Evolutionary conservation across 345 rosid species (phyloP).

Genomic region (Erodium maritimum): DNA sequence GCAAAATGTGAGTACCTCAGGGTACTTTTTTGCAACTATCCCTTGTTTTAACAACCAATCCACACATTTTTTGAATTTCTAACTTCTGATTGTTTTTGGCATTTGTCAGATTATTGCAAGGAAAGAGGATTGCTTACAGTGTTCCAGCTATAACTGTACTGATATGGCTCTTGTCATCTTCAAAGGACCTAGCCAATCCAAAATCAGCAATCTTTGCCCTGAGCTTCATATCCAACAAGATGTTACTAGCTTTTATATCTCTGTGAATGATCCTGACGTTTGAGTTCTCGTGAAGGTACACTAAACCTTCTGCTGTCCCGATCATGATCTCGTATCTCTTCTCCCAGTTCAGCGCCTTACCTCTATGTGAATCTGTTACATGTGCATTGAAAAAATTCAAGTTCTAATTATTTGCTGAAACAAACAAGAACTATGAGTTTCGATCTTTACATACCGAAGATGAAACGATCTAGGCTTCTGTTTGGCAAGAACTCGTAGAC

Average conservation of each 20-base stretch:
- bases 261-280: slow-evolving; percentile 66
- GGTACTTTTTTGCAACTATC: no score
- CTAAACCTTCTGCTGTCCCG: slow-evolving; percentile 84
- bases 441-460: slow-evolving; percentile 40
- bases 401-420: background rate
- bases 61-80: no score
- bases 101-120: background rate
- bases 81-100: background rate
- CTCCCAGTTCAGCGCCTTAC: slow-evolving; percentile 57
- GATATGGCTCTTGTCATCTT: slow-evolving; percentile 85
- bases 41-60: no score
- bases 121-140: slow-evolving; percentile 34
- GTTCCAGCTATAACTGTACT: slow-evolving; percentile 98
- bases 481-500: slow-evolving; percentile 76
- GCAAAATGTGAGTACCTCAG: no score
- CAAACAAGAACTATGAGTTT: background rate
- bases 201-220: slow-evolving; percentile 91
- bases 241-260: slow-evolving; percentile 86
- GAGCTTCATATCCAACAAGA: slow-evolving; percentile 62
- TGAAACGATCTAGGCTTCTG: slow-evolving; percentile 75
- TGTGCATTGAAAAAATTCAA: no score
- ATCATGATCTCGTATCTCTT: slow-evolving; percentile 45
- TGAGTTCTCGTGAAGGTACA: slow-evolving; percentile 69
- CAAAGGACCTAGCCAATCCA: slow-evolving; percentile 85
- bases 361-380: slow-evolving; percentile 54